These are phyloP conservation scores for Amylocarpus encephaloides DNA, from an alignment of 2,329 filamentous ascomycete species.

Conservation along the genomic window DNA sequence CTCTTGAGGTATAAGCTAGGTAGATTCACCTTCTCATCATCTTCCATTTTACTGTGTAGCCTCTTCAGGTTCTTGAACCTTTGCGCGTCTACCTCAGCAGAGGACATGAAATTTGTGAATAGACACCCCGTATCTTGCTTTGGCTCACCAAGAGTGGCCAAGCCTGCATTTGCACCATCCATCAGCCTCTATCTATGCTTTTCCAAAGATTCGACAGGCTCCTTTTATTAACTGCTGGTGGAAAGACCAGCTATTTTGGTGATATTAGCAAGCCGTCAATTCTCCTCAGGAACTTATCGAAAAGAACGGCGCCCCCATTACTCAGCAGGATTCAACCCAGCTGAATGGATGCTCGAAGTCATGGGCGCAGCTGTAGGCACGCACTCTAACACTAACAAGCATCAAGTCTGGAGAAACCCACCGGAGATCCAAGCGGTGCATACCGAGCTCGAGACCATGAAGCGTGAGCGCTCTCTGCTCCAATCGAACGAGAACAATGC, in stretches of 20 bases:
- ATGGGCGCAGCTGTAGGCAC: conserved; percentile 54
- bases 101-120: too few species aligned
- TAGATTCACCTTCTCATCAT: too few species aligned
- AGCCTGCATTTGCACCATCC: conserved; percentile 88
- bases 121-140: too few species aligned
- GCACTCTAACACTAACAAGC: conserved; percentile 55
- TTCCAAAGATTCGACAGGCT: conserved; percentile 84
- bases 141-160: conserved; percentile 72
- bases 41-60: too few species aligned
- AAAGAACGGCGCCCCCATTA: too few species aligned
- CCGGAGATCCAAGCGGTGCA: conserved; percentile 25
- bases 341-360: conserved; percentile 64
- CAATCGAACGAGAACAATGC: conserved; percentile 29
- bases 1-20: too few species aligned
- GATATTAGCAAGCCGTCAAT: too few species aligned
- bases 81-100: too few species aligned
- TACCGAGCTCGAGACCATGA: conserved; percentile 37
- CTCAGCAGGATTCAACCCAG: too few species aligned
- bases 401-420: conserved; percentile 46
- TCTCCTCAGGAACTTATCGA: too few species aligned
- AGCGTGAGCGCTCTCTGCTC: conserved; percentile 34
- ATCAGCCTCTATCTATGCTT: conserved; percentile 85
- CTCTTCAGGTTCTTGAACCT: too few species aligned
- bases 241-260: conserved; percentile 53
- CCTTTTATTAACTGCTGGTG: conserved; percentile 67